Evolutionary conservation across 495 filamentous ascomycete species (phyloP).

Genomic region (Annulohypoxylon stygium): DNA sequence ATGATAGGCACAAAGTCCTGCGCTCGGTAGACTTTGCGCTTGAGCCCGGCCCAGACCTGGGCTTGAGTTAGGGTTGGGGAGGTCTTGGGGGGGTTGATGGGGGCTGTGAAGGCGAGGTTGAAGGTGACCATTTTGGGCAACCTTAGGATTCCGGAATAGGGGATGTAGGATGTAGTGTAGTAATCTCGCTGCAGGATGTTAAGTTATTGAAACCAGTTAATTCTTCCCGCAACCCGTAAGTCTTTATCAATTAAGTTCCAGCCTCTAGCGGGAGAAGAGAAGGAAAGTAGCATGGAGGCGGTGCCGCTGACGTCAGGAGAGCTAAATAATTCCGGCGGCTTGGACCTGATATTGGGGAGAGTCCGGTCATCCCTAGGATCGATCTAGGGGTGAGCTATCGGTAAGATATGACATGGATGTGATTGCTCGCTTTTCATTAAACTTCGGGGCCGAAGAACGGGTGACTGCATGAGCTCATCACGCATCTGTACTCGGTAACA

Average conservation of each 20-base stretch:
- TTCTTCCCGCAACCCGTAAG: neutral
- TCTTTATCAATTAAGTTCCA: neutral
- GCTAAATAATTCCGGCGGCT: neutral
- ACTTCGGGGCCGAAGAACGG: neutral
- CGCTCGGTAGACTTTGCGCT: conserved; percentile 56
- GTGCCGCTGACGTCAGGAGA: neutral
- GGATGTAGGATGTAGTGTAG: neutral
- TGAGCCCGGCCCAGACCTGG: conserved; percentile 59
- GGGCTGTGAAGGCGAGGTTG: conserved; percentile 59
- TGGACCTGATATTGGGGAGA: neutral
- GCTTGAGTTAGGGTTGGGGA: conserved; percentile 49
- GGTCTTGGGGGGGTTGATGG: conserved; percentile 54
- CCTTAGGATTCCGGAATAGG: neutral
- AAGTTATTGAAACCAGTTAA: neutral
- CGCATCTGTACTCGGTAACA: neutral
- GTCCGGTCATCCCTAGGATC: neutral
- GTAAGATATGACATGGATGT: neutral
- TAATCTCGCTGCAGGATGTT: neutral
- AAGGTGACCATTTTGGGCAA: conserved; percentile 52
- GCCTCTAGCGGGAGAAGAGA: neutral
- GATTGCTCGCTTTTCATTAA: neutral
- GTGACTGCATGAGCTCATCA: neutral
- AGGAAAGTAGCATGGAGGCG: neutral
- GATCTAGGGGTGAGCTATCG: neutral
- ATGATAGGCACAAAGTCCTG: conserved; percentile 59